Base-by-base conservation (phyloP, 1,284 basidiomycete species). In the Puccinia brachypodii region DNA sequence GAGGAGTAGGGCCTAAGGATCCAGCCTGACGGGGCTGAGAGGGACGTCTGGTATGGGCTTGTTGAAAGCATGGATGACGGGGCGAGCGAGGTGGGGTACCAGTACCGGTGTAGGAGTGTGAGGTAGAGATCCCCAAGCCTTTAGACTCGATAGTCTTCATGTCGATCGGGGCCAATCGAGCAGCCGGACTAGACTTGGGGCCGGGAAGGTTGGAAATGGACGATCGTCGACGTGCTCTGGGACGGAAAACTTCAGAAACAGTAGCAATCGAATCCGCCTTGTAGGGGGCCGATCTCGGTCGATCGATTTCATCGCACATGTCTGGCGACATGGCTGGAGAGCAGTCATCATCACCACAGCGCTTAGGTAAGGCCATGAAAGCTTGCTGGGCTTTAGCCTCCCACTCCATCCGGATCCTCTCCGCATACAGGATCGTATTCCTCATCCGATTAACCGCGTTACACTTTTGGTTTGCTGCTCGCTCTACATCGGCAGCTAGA, bases 401-500 rank as follows among this genome's bases (percentile, higher is more conserved):
- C 95, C 96, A 99, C 87, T 99, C 97, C 84, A 93, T 92, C 87
- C 97, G 92, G 36, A 98, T 94, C 88, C 97, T 97, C 88, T 99
- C 97, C 47, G 95, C 92, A 87, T 99, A 99, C 82, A 94, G 90
- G 84, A 99, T 97, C 33, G 95, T 98, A 86, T 98, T 98, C 87
- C 97, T 94, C 92, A 99, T 92, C 60, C 97, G 92, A 82, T 95
- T 94, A 69, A 98, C 93, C 83, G 93, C 95, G 87, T 96, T 96
- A 83, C 96, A 91, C 89, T 99, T 99, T 87, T 93, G 91, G 50
- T 93, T 90, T 89, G 97, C 93, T 50, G 96, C 90, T 50, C 92
- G 90, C 84, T 96, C 94, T 9, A 92, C 92, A 85, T 99, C 96
- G 82, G 92, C 90, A 77, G 93, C 90, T 42, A 99, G 90, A 84